A percentile compares a stretch with the other conserved stretches of the same genome.
Conservation (phyloP, 306 rosid species). For the Rosa persica region DNA sequence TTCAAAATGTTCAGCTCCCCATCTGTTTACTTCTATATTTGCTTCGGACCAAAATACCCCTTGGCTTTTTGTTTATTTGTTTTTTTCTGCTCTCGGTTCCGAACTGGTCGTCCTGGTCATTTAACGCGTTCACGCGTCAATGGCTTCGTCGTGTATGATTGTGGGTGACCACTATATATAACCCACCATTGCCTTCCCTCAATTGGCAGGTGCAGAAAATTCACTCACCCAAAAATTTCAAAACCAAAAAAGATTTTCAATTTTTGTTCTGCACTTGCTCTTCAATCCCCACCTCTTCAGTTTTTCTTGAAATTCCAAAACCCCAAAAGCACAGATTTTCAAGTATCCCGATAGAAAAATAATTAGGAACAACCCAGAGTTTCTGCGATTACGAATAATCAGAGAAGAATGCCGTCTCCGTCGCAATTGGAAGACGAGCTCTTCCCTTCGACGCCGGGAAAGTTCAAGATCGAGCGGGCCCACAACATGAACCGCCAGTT, state of each 20-base stretch:
- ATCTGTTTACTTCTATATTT: too few species aligned
- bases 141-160: conserved; percentile 30
- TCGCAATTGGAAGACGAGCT: conserved; percentile 54
- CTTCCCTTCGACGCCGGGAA: conserved; percentile 81
- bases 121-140: conserved; percentile 69
- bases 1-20: too few species aligned
- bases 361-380: background rate
- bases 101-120: conserved; percentile 31
- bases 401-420: conserved; percentile 44
- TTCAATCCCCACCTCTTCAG: background rate
- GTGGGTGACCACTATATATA: conserved; percentile 51
- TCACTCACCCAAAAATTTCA: background rate
- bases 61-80: too few species aligned
- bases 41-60: too few species aligned
- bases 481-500: conserved; percentile 69
- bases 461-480: conserved; percentile 74
- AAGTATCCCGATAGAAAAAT: background rate
- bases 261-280: conserved; percentile 39
- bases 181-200: conserved; percentile 6
- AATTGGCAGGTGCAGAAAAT: conserved; percentile 44
- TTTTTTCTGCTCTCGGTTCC: background rate
- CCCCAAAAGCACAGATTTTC: background rate
- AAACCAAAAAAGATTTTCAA: background rate
- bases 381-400: background rate
- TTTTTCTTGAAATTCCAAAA: background rate